Base-by-base conservation (phyloP, 495 filamentous ascomycete genomes). In the Acidomyces sp. region DNA sequence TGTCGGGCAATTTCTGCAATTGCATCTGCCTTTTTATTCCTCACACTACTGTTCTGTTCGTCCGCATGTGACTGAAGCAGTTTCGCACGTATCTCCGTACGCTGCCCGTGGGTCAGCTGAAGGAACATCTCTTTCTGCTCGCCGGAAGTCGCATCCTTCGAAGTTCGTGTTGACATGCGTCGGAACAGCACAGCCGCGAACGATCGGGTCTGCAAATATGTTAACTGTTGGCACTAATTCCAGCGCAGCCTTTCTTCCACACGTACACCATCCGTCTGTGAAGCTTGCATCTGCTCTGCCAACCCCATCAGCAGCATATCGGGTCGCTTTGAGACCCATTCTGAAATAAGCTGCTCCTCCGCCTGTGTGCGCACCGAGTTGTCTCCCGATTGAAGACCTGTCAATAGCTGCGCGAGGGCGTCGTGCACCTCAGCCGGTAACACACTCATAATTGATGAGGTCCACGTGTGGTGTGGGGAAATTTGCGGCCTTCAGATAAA, bases 21-120 rank as follows among this genome's bases (percentile, higher is more conserved):
- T 2, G 90, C 85, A 61, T 99, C 92, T 40, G 85, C 87, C 56
- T 95, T 82, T 63, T 96, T 99, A 59, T 92, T 92, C 55, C 92
- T 71, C 25, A 93, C 81, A 12, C 74, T 61, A 31, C 72, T 66
- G 16, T 78, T 68, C 5, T 68, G 62, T 62, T 96, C 92, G 31
- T 60, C 64, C 29, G 75, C 72, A 35, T 95, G 63, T 42, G 77
- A 78, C 45, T 79, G 70, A 17, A 99, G 66, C 27, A 96, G 65
- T 57, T 86, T 88, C 44, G 77, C 69, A 39, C 85, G 72, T 48
- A 96, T 95, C 40, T 71, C 76, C 21, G 73, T 58, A 46, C 78
- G 77, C 53, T 90, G 77, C n/a, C 77, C 68, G 39, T 69, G 62
- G 27, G 62, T 67, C 16, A 96, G 62, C 18, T 78, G 79, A 35